Conservation (phyloP, 139 green algal genomes). For the Chlorella ohadii region DNA sequence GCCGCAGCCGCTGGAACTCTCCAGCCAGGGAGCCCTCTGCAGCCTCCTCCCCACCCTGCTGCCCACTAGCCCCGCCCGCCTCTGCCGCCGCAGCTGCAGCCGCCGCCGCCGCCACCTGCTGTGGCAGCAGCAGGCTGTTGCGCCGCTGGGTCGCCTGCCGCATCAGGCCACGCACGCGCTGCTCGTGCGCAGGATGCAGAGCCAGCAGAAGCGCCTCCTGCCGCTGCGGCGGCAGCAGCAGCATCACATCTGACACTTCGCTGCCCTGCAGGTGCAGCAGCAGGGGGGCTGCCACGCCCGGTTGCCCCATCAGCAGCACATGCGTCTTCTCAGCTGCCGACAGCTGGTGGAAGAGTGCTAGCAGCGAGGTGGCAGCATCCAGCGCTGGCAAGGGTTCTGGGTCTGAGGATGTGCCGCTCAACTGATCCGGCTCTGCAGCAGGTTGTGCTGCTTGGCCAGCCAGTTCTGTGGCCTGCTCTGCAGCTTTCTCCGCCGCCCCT, state of each 20-base stretch:
- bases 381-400: background rate
- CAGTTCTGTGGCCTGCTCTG: background rate
- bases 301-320: slow-evolving; percentile 20
- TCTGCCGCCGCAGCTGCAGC: background rate
- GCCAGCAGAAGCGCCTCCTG: slow-evolving; percentile 16
- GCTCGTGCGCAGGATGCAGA: background rate
- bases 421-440: background rate
- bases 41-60: background rate
- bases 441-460: background rate
- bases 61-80: background rate
- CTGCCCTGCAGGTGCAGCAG: slow-evolving; percentile 9
- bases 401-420: background rate
- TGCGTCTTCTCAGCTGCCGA: slow-evolving; percentile 11
- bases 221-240: slow-evolving; percentile 25
- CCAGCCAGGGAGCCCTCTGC: no score
- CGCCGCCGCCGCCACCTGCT: slow-evolving; percentile 4
- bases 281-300: background rate
- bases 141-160: background rate
- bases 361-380: background rate
- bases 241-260: background rate
- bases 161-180: background rate
- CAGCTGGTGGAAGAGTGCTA: slow-evolving; percentile 17
- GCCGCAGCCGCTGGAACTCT: no score
- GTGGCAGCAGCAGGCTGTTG: slow-evolving; percentile 22
- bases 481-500: background rate